These are phyloP conservation scores for Claviceps sp. DNA, from an alignment of 2,329 filamentous ascomycete species.

Conservation along the genomic window DNA sequence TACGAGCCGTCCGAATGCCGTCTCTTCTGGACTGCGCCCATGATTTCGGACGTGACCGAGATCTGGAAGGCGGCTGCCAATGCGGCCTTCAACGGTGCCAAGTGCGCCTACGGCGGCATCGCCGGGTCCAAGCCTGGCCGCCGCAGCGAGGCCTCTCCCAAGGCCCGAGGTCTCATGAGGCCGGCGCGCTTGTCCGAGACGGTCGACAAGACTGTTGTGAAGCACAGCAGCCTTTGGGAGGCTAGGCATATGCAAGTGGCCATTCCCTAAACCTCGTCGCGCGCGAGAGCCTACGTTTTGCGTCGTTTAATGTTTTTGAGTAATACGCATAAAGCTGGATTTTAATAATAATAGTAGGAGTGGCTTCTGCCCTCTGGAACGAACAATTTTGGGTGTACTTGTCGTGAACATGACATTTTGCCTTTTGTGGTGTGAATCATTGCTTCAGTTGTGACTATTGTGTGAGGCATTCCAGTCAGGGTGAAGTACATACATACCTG, in stretches of 20 bases:
- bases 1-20: conserved; percentile 35
- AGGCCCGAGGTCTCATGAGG: neutral
- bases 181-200: neutral
- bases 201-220: conserved; percentile 1
- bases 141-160: conserved; percentile 1
- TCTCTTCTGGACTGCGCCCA: conserved; percentile 36
- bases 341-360: no score
- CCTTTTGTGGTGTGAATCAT: no score
- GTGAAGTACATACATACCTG: no score
- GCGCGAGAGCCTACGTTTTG: neutral
- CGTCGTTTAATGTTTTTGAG: no score
- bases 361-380: no score
- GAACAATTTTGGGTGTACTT: no score
- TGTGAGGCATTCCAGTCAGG: no score
- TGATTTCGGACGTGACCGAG: conserved; percentile 31
- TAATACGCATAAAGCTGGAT: neutral
- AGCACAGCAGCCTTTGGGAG: neutral
- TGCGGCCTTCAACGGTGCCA: conserved; percentile 26
- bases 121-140: neutral
- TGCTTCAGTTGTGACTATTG: no score
- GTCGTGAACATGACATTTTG: no score
- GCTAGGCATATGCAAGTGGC: conserved; percentile 5
- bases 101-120: conserved; percentile 25
- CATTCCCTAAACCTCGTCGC: neutral
- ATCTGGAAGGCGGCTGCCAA: conserved; percentile 32